Base-by-base conservation (phyloP, 2,329 filamentous ascomycete species). In the Xylaria sp. region DNA sequence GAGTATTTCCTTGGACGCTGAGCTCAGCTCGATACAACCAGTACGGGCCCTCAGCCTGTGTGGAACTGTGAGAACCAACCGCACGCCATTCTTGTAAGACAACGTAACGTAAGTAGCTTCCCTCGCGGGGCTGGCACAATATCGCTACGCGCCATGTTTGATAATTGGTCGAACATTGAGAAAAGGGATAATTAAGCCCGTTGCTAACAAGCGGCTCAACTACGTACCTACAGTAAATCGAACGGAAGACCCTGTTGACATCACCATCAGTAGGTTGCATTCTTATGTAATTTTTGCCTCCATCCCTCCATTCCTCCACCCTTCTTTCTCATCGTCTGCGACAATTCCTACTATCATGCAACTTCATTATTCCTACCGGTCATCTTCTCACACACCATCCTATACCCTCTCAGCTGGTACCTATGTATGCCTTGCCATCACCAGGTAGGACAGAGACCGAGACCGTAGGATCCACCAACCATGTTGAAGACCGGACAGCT, bases 121-220 rank as follows among this genome's bases (percentile, higher is more conserved):
- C n/a, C n/a, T n/a, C 18, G 65, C 62, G 57, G 58, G 61, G 65
- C 61, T 63, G 61, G 61, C 39, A 60, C 62, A 56, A 45, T 57
- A 64, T 58, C 58, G 64, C 59, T 64, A 66, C 60, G 52, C 25
- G 25, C 30, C 45, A 18, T 28, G 60, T 65, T 60, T 67, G 65
- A 63, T 52, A 50, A 60, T 46, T 55, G 50, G 56, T 63, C 59
- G 25, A 23, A 39, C 7, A 41, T 58, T 13, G 36, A 59, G 23
- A 59, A 32, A 48, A 23, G 41, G 53, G 53, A 57, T 57, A 57
- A 52, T 64, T 57, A 41, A 28, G 56, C 45, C 56, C n/a, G 36
- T 20, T 53, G 28, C n/a, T 12, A 48, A 28, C 45, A 48, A 12
- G 45, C 45, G 23, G 45, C 45, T 48, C 45, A 46, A 25, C 10